Base-by-base conservation (phyloP, 2,329 filamentous ascomycete genomes). In the Xylariaceae sp. region DNA sequence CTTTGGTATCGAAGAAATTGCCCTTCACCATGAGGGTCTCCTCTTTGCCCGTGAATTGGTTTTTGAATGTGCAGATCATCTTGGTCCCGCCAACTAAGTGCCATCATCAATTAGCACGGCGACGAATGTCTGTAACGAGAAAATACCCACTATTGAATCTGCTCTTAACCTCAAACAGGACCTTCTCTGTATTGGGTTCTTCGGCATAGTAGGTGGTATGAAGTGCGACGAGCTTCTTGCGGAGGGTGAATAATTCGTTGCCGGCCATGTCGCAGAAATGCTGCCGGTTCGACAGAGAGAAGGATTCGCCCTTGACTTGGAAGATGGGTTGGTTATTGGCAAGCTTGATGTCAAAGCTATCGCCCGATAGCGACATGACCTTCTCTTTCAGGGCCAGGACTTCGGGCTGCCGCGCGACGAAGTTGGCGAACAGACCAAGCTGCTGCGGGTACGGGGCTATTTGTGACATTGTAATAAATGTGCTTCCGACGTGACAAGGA, bases 321-420 rank as follows among this genome's bases (percentile, higher is more conserved):
- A 86, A 68, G 31, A 86, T 60, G 0, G 79, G 74, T 18, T 74
- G 70, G 18, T 82, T 82, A 53, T 75, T 77, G 42, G 75, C 69
- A 5, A 79, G 75, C 48, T 76, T 78, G 66, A 88, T 79, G 57
- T 81, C 79, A 69, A 87, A 88, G 66, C 76, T 81, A 69, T 88
- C 83, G 51, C 83, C 82, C 1, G 77, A 77, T 9, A 86, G 69
- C 3, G 83, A 86, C 52, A 84, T 65, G 16, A 86, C 73, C 60
- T 82, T 83, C 62, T 88, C 83, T 60, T 78, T 81, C 45, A 88
- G 71, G 1, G 81, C 64, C 6, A 88, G 69, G 2, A 77, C 81
- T 61, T 77, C 73, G 6, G 65, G 61, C 31, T 72, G 66, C 1
- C 53, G 63, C 3, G 72, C 69, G 22, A 75, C 64, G 55, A 72